Base-by-base conservation (phyloP, 352 stramenopile genomes). In the Globisporangium cederbergense region DNA sequence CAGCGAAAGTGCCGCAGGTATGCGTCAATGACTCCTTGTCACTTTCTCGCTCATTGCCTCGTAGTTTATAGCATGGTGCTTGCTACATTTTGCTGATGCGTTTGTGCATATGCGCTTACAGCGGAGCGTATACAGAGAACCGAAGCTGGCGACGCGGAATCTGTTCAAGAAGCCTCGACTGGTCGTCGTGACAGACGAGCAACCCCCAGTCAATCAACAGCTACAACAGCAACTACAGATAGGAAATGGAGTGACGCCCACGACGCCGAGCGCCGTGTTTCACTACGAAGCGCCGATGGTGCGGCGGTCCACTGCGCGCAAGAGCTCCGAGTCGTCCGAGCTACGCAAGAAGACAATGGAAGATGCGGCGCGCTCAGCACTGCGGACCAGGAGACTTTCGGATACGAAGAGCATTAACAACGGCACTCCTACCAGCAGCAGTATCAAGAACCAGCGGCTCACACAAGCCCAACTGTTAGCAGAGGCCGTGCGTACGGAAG, bases 401-500 rank as follows among this genome's bases (percentile, higher is more conserved):
- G 60, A 66, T 38, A 1, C 51, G 28, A 57, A 57, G 30, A 43
- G 14, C 28, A 42, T 28, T 22, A 28, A 20, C 32, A 58, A 16
- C 22, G 2, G 14, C 11, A 43, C 10, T 0, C 30, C 10, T 9
- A 32, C 47, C 49, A 47, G 46, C 76, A 68, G 71, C 52, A 90
- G 82, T 16, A 6, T 7, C 11, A 30, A 47, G 53, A 36, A 22
- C 13, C 30, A 83, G 62, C 68, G 70, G 8, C 70, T 93, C 57
- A 91, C 83, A 16, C 86, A 95, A 51, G 71, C 80, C 40, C 72
- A 95, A 60, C 54, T 95, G 13, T 52, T 95, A 20, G 71, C 72
- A 2, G 86, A 95, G 67, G 86, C 86, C 22, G 86, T 95, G 66
- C 75, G 74, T 40, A 93, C 80, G 0, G 86, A 95, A 52, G 78